Percentiles rank a stretch among this genome's conserved stretches.
phyloP scores from a whole-genome alignment of 164 flowering plant genomes.

The Berberis thunbergii region DNA sequence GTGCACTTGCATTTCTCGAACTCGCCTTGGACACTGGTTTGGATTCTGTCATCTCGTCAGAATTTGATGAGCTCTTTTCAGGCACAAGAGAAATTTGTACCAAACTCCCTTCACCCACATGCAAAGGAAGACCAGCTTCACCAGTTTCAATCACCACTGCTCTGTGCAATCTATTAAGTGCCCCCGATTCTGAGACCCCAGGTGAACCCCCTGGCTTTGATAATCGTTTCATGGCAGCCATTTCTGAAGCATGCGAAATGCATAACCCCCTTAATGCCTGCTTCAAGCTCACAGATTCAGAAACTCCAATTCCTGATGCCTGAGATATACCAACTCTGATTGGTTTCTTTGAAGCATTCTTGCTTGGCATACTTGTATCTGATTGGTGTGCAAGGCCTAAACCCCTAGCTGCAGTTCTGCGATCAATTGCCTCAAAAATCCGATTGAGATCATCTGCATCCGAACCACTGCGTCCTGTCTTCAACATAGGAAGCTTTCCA shows the following conservation, averaged over 20 bases:
- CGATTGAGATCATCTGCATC: conserved; percentile 57
- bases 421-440: conserved; percentile 49
- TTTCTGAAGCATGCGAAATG: conserved; percentile 88
- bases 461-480: conserved; percentile 27
- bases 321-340: conserved; percentile 44
- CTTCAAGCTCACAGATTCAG: conserved; percentile 66
- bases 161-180: conserved; percentile 45
- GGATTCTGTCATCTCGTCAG: conserved; percentile 20
- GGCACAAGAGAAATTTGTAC: conserved; percentile 64
- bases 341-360: conserved; percentile 61
- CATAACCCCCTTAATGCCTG: conserved; percentile 85
- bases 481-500: conserved; percentile 13
- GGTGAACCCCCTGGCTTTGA: conserved; percentile 42
- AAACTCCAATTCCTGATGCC: conserved; percentile 57
- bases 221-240: conserved; percentile 76
- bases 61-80: conserved; percentile 19
- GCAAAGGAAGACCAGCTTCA: conserved; percentile 29
- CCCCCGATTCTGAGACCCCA: conserved; percentile 47
- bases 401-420: conserved; percentile 24
- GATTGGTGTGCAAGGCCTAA: conserved; percentile 15
- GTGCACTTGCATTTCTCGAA: conserved; percentile 15
- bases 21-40: conserved; percentile 12
- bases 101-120: conserved; percentile 37
- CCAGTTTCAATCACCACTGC: conserved; percentile 46
- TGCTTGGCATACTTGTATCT: conserved; percentile 22